Evolutionary conservation across 371 early-diverging fungal genomes (phyloP), one percentile per base, ranked within the genome.

Genomic region (Rhizopus stolonifer): DNA sequence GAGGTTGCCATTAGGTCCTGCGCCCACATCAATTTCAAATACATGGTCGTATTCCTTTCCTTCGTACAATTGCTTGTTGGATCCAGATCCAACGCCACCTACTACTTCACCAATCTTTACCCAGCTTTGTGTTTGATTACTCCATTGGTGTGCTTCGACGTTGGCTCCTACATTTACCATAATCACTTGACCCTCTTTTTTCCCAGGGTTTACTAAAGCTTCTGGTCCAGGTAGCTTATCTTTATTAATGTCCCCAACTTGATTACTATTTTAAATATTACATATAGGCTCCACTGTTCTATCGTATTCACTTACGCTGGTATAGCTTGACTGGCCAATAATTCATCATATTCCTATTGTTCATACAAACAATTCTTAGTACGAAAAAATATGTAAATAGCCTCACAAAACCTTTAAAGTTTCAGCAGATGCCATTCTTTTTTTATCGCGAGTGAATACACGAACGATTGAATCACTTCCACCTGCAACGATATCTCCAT

Each of bases 11-110:
- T 88, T 88, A 19, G 89, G 90, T 19, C 81, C 88, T 23, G 52
- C 66, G 13, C 87, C 88, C 15, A 98, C 82, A 59, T 98, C 98
- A 26, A 99, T 91, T 60, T 96, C 96, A 79, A 99, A 99, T 8
- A 99, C 95, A 67, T 91, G 95, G 64, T 99, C 99, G 62, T 98
- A 99, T 59, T 96, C 95, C 42, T 83, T 78, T 39, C 98, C 98
- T 8, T 87, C 81, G 65, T 83, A 88, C 4, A 86, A 58, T 60
- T 91, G 86, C 62, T 93, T 95, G 1, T 79, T 72, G 4, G 47
- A 43, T 3, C 40, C 52, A 21, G 23, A 29, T 0, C 90, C 94
- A 22, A 87, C 87, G 1, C 94, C 88, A 64, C 97, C 95, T 0
- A 95, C 95, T 1, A 99, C 96, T 33, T 93, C 90, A 4, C 99